These are phyloP conservation scores for Sphagnum contortum DNA, from an alignment of 225 moss, liverwort and hornwort genomes.

Conservation along the genomic window DNA sequence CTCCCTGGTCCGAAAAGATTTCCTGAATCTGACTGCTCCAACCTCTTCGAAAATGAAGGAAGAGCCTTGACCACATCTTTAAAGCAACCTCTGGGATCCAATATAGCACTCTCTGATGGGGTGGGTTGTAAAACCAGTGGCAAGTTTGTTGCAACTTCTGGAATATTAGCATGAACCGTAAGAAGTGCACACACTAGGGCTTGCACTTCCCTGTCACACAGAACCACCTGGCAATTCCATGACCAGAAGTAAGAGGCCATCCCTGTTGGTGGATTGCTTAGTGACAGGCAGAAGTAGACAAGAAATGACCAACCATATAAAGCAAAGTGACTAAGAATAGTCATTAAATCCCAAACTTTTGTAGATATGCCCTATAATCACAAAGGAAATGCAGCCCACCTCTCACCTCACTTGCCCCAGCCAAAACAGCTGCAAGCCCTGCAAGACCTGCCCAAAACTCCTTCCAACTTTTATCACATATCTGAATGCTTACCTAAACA, in stretches of 20 bases:
- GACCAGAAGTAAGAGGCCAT: neutral
- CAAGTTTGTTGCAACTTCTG: conserved; percentile 2
- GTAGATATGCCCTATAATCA: no score
- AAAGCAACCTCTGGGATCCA: neutral
- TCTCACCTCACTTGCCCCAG: conserved; percentile 5
- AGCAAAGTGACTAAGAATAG: no score
- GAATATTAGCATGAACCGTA: conserved; percentile 4
- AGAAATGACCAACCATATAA: neutral
- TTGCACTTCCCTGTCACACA: conserved; percentile 4
- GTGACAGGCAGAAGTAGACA: neutral
- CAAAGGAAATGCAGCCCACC: no score
- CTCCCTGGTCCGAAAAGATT: neutral
- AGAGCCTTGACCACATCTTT: neutral
- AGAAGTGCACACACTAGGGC: conserved; percentile 6
- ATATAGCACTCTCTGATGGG: neutral
- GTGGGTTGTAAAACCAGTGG: neutral
- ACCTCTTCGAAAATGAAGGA: neutral
- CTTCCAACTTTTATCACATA: no score
- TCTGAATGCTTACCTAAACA: no score
- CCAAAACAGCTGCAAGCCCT: conserved; percentile 5
- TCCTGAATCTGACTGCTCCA: neutral
- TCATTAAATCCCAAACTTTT: no score
- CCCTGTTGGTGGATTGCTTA: neutral
- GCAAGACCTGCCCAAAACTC: conserved; percentile 4
- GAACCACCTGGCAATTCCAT: conserved; percentile 1